Base-by-base conservation (phyloP, 352 stramenopile species). In the Phytophthora citrophthora region DNA sequence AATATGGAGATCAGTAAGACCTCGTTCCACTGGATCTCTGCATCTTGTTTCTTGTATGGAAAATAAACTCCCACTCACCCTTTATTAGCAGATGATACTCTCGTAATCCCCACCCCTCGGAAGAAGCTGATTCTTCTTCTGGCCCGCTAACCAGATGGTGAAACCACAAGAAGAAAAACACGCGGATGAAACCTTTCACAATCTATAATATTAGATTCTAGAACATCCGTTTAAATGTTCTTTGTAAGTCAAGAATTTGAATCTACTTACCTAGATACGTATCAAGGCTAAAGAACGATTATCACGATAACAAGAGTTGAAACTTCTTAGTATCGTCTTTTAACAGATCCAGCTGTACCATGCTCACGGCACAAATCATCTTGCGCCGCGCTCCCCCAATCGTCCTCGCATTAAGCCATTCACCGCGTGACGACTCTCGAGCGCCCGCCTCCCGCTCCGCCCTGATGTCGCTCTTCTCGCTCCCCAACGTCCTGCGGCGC, bases 381-480 rank as follows among this genome's bases (percentile, higher is more conserved):
- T 39, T 34, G 45, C 32, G 39, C 15, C 29, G 34, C 38, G 49
- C 56, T 56, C 53, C 59, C 65, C 61, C 53, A 62, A 43, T 67
- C 50, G 27, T 51, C 34, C 27, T 12, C 34, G 20, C 62, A 73
- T 77, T 71, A 66, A 63, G 59, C 64, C 69, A 77, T 74, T 71
- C 41, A 8, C 57, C 31, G 27, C 43, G 44, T 61, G 46, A 71
- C 61, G 64, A 72, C 64, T 44, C 32, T 34, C 29, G 29, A 34
- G 29, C 29, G 10, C 15, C 36, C 43, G 23, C 23, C 8, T 36
- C 29, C 26, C 8, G 29, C 29, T 34, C 29, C 29, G 11, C n/a
- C 4, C 10, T 52, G 15, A 93, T 93, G 82, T 90, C 86, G 70
- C 86, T 89, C 69, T 93, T 94, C 76, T 93, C 82, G 53, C 72